Base-by-base conservation (phyloP, 129 eudicot species). In the Lactuca sativa region DNA sequence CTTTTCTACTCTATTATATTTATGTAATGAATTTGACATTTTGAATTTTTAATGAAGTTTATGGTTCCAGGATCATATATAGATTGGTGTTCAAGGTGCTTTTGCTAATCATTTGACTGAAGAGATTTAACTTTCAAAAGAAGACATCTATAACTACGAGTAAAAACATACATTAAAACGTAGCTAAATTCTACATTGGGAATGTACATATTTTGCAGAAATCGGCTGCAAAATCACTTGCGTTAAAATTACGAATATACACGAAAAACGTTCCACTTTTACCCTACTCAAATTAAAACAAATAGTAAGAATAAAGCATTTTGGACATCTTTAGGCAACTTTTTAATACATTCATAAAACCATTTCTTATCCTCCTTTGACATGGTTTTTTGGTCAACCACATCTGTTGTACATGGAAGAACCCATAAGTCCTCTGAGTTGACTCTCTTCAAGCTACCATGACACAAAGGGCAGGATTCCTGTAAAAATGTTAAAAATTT, bases 381-480 rank as follows among this genome's bases (percentile, higher is more conserved):
- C 40, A 80, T 75, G 2, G 82, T 85, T 54, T 74, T 81, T 13
- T 62, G 82, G 75, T 88, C 95, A 72, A 82, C 83, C 71, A 88
- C 86, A 25, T 88, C 95, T 40, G 64, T 56, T 38, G 52, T 71
- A 54, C 90, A 67, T 0, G 91, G 83, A 8, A 88, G 86, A 73
- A 88, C 88, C 95, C 95, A 88, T 43, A 88, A 76, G 47, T 88
- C 91, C 12, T 64, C 88, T 3, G 95, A 88, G 31, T 74, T 66
- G 48, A 88, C 95, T 80, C 95, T 80, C 83, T 85, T 85, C 68
- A 88, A 67, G 60, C 80, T 85, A 13, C 95, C 88, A 32, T 91
- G 90, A 74, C 95, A 88, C 63, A 88, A 88, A 0, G 95, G 95
- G 72, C 95, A 88, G n/a, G 95, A 88, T 82, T 82, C 95, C 91